Evolutionary conservation across 352 stramenopile genomes (phyloP), one percentile per base, ranked within the genome.

Genomic region (Globisporangium echinulatum): DNA sequence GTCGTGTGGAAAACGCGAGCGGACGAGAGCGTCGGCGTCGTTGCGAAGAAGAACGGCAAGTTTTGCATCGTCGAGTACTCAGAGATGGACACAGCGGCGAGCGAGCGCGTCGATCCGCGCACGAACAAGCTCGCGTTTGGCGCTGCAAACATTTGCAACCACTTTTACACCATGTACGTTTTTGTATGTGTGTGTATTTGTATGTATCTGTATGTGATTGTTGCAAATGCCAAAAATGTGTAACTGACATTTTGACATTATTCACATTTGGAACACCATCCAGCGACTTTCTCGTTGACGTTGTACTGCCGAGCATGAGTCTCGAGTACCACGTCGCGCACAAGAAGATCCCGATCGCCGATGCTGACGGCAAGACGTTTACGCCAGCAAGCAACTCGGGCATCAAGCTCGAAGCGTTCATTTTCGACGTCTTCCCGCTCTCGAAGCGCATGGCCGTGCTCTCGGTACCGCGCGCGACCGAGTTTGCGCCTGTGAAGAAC

Each of bases 341-440:
- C 36, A 99, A 99, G 71, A 99, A 99, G 70, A 99, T 99, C 54
- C 89, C 93, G 13, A 89, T 92, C 43, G 94, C 89, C 8, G 83
- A 98, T 58, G 75, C 81, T 10, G 64, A 74, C 17, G 89, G 91
- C 40, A 61, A 70, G 10, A 98, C 85, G 36, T 78, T 94, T 33
- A 93, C 77, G 37, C 94, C 94, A 0, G 64, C 63, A 6, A 68
- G 63, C 11, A 96, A 96, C 65, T 98, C 98, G 56, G 97, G 96
- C 19, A 92, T 99, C 72, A 99, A 99, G 73, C 73, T 99, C 15
- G 97, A 99, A 71, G 87, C 88, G 6, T 99, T 99, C 70, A 99
- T 99, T 64, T 99, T 99, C 70, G 97, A 99, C 74, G 94, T 98
- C 5, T 99, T 99, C 66, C 90, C 93, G 46, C 76, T 98, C 0